Evolutionary conservation across 306 rosid genomes (phyloP).

Genomic region (Urtica urens): DNA sequence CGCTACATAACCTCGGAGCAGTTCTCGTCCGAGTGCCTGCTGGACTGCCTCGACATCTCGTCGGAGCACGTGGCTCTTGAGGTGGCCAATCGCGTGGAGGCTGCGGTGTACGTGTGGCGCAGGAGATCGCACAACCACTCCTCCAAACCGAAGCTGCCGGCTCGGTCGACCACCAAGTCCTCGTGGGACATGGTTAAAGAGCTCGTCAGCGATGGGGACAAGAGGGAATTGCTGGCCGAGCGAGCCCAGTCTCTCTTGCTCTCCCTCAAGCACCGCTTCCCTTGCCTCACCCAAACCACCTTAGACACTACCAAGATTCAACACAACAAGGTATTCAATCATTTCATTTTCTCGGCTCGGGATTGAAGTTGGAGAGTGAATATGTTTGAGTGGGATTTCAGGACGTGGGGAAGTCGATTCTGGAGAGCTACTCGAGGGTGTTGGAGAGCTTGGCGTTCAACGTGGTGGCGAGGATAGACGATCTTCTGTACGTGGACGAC

Average conservation of each 20-base stretch:
- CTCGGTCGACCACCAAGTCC: conserved; percentile 68
- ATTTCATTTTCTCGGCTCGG: conserved; percentile 4
- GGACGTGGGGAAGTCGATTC: conserved; percentile 90
- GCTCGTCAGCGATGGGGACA: conserved; percentile 74
- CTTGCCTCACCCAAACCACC: conserved; percentile 74
- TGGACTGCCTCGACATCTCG: conserved; percentile 84
- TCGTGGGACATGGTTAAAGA: conserved; percentile 94
- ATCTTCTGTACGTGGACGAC: conserved; percentile 74
- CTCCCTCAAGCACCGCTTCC: conserved; percentile 77
- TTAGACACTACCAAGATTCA: conserved; percentile 89
- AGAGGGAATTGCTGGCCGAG: conserved; percentile 75
- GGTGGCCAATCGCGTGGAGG: conserved; percentile 84
- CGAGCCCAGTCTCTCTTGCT: conserved; percentile 67
- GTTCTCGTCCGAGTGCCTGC: conserved; percentile 64
- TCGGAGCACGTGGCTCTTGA: conserved; percentile 91
- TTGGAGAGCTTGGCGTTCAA: conserved; percentile 88
- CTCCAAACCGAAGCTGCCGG: conserved; percentile 35
- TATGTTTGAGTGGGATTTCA: conserved; percentile 29
- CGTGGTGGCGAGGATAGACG: conserved; percentile 82
- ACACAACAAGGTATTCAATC: conserved; percentile 52
- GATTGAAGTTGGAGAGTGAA: no score
- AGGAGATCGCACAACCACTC: conserved; percentile 61
- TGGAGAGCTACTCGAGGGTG: conserved; percentile 92
- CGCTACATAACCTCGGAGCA: conserved; percentile 81
- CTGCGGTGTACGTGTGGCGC: conserved; percentile 79